Base-by-base conservation (phyloP, 2,329 filamentous ascomycete genomes). In the Xylaria sp. region DNA sequence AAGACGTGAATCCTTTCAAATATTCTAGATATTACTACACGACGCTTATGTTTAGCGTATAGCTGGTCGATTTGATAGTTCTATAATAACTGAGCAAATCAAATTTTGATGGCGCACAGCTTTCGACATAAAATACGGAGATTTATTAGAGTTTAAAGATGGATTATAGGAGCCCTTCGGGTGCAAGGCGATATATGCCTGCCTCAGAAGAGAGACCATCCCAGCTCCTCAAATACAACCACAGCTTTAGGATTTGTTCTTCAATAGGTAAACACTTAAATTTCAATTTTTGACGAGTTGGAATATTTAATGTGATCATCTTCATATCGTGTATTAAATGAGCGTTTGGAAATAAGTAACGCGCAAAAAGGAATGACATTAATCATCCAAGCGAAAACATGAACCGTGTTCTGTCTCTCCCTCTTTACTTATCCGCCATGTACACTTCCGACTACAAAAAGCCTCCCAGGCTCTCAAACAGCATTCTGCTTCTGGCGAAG, bases 401-500 rank as follows among this genome's bases (percentile, higher is more conserved):
- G 13, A 0, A 32, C 32, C 37, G 37, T 65, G 3, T 32, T 27
- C 6, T 37, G 8, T 50, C 55, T 37, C 29, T 32, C 6, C 5
- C 29, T n/a, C 44, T 16, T 5, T n/a, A 8, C 37, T 16, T n/a
- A 51, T 27, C 13, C 16, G 29, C 13, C 13, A 18, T 55, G 16
- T 40, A 18, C 16, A 12, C 21, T 3, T 23, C 27, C n/a, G 2
- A 1, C 42, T 27, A 9, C 13, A 2, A 40, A 40, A 35, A 42
- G n/a, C 25, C 1, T 44, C 13, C 29, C 29, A 35, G 9, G n/a
- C 1, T 27, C 18, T 35, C 40, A 88, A 79, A 87, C 81, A n/a
- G 85, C 87, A 76, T 94, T 94, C 85, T 96, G 88, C 75, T 87
- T 87, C 87, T 93, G 91, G 75, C 93, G 90, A 74, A 88, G 81